phyloP scores from a whole-genome alignment of 2,329 filamentous ascomycete species.

The Corinectria fuckeliana region DNA sequence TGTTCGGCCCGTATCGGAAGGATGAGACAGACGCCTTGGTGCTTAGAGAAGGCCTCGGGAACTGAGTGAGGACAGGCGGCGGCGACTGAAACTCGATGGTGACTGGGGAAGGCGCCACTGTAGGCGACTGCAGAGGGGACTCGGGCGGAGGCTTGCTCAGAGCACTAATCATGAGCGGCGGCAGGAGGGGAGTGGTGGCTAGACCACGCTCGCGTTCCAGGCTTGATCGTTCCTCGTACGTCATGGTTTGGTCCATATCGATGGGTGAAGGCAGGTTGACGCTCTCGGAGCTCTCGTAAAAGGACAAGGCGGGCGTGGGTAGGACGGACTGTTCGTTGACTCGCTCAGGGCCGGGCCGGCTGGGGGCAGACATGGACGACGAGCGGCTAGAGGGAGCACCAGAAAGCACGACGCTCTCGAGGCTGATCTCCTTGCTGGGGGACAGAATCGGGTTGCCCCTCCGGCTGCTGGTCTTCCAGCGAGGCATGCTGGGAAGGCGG shows the following conservation, averaged over 20 bases:
- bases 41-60: constrained; percentile 69
- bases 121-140: constrained; percentile 87
- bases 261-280: constrained; percentile 56
- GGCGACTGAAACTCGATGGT: constrained; percentile 49
- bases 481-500: constrained; percentile 60
- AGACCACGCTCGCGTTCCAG: constrained; percentile 65
- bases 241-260: constrained; percentile 37
- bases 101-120: constrained; percentile 64
- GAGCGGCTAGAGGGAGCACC: constrained; percentile 76
- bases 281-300: constrained; percentile 66
- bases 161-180: constrained; percentile 74
- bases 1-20: constrained; percentile 68
- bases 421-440: constrained; percentile 81
- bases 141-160: constrained; percentile 64
- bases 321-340: constrained; percentile 61
- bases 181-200: constrained; percentile 83
- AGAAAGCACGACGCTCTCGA: constrained; percentile 75
- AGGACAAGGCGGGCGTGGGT: constrained; percentile 67
- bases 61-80: constrained; percentile 55
- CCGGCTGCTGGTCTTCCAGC: constrained; percentile 55
- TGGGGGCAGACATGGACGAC: constrained; percentile 74
- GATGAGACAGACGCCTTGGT: constrained; percentile 80
- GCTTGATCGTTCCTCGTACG: constrained; percentile 50
- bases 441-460: constrained; percentile 55
- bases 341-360: constrained; percentile 53